Base-by-base conservation (phyloP, 306 rosid genomes). In the Calophaca sinica region DNA sequence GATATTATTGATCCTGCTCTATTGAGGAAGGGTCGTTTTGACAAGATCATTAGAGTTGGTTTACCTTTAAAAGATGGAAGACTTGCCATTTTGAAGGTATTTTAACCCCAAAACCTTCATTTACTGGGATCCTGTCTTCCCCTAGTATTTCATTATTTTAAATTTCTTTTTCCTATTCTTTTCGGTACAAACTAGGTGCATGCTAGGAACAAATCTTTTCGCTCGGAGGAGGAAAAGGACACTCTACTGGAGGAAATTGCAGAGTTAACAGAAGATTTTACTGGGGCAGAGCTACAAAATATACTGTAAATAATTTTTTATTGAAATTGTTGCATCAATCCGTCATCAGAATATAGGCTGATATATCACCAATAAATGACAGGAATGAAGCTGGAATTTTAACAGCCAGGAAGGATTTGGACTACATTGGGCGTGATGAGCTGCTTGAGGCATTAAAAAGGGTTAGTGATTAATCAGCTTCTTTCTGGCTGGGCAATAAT, bases 341-440 rank as follows among this genome's bases (percentile, higher is more conserved):
- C 51, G 36, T 31, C 75, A 65, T 36, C 61, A 51, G 55, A 33
- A 53, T 41, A 28, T 46, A 53, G 66, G 31, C 80, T 89, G 72
- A 83, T 39, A 31, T 74, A 81, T 70, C 76, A 66, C 68, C 48
- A 59, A 55, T 74, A 48, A 74, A 77, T 85, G 77, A 71, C 97
- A 94, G 98, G 87, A 94, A 94, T 54, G 98, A 94, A 87, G 98
- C 98, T 80, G 98, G 98, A 79, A 94, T 94, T 82, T 90, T 94
- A 91, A 94, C 98, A 44, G 97, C 98, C 77, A 86, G 98, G 87
- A 94, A 94, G 81, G 98, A 94, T 86, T 79, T 89, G 70, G 98
- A 91, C 78, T 86, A 80, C 86, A 94, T 94, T 72, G 96, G 96
- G 41, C 86, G 84, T 54, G 98, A 91, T 53, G 98, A 94, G 84